Evolutionary conservation across 2,329 filamentous ascomycete genomes (phyloP).

Genomic region (Aureobasidium sp.): DNA sequence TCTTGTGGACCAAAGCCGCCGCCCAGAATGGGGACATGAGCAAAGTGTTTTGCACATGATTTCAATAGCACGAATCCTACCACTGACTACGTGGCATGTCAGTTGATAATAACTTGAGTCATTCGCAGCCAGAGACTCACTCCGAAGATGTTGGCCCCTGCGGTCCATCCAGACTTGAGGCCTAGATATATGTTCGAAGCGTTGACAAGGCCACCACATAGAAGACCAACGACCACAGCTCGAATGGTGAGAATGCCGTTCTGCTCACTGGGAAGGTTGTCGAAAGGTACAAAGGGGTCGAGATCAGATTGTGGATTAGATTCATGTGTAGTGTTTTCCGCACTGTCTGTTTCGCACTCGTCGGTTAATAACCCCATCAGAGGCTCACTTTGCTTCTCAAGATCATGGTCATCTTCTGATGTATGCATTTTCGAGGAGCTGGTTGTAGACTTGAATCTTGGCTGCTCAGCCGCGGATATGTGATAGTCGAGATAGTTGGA

Average conservation of each 20-base stretch:
- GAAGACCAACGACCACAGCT: slow-evolving; percentile 60
- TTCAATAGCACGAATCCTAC: slow-evolving; percentile 67
- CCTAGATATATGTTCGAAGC: slow-evolving; percentile 70
- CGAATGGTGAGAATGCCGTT: slow-evolving; percentile 60
- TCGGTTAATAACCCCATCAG: too few species aligned
- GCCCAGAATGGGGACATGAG: slow-evolving; percentile 58
- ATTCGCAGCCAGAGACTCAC: slow-evolving; percentile 36
- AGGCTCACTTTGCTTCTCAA: too few species aligned
- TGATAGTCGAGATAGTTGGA: too few species aligned
- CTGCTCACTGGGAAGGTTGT: slow-evolving; percentile 48
- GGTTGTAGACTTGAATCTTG: too few species aligned
- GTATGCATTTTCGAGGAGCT: too few species aligned
- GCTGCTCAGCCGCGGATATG: too few species aligned
- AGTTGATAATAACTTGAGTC: slow-evolving; percentile 29
- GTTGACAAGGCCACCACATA: slow-evolving; percentile 66
- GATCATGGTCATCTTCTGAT: too few species aligned
- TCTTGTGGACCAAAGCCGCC: slow-evolving; percentile 63
- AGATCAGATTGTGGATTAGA: neutral
- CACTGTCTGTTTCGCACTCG: too few species aligned
- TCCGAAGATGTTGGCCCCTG: neutral
- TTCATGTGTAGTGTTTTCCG: too few species aligned
- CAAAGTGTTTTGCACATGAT: slow-evolving; percentile 55
- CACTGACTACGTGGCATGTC: slow-evolving; percentile 50
- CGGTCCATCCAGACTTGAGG: slow-evolving; percentile 43
- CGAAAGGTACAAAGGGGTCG: slow-evolving; percentile 48